Conservation (phyloP, 179 eudicot species). For the Sideroxylon spinosum region DNA sequence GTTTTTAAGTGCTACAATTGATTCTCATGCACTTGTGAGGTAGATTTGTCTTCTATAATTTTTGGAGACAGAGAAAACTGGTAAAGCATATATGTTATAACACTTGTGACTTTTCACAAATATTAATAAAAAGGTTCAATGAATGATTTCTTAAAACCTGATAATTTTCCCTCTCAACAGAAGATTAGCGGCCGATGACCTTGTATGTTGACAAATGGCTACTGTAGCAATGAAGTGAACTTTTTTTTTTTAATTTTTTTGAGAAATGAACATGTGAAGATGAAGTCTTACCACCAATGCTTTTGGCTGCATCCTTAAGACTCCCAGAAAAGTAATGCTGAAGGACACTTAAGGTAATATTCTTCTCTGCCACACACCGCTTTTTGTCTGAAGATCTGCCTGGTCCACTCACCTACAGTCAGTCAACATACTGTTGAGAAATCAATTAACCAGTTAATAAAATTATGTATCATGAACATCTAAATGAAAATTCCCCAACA, state of each 20-base stretch:
- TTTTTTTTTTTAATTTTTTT: neutral
- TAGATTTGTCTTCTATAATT: too few species aligned
- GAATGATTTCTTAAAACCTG: neutral
- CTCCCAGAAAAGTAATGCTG: conserved; percentile 92
- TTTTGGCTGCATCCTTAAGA: conserved; percentile 91
- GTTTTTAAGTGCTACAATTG: too few species aligned
- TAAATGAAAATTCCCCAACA: too few species aligned
- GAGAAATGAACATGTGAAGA: neutral
- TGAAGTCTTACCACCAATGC: conserved; percentile 66
- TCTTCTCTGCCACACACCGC: conserved; percentile 66
- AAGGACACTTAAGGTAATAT: conserved; percentile 67
- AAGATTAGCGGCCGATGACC: neutral
- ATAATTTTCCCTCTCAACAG: neutral
- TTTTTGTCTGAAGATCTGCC: conserved; percentile 53
- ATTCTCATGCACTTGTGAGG: too few species aligned
- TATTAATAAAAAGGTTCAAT: too few species aligned
- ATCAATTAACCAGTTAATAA: neutral
- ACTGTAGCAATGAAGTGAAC: too few species aligned
- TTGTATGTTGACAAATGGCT: too few species aligned
- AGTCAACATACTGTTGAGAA: neutral
- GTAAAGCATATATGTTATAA: too few species aligned
- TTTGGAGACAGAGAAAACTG: too few species aligned
- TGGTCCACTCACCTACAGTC: conserved; percentile 26
- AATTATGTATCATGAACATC: neutral
- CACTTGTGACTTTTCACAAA: too few species aligned